Percentiles rank a stretch among this genome's conserved stretches.
Evolutionary conservation across 768 basidiomycete genomes (phyloP).

Genomic region (Ramaria sp.): DNA sequence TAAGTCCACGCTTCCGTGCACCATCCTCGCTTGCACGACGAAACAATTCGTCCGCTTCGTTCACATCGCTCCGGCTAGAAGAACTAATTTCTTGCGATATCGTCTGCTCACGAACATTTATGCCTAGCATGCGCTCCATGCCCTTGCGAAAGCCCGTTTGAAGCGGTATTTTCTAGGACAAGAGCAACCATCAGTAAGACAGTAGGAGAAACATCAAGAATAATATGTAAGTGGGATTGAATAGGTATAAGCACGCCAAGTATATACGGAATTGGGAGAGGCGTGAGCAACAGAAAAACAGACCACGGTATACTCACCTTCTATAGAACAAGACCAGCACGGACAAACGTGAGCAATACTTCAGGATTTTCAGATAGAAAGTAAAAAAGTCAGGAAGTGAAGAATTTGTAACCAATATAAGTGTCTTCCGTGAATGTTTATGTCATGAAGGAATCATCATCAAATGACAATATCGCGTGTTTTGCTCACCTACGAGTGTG

Average conservation of each 20-base stretch:
- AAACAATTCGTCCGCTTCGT: constrained; percentile 42
- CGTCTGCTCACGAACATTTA: constrained; percentile 21
- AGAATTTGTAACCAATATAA: constrained; percentile 46
- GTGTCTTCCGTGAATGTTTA: constrained; percentile 36
- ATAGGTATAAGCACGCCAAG: too few relatives aligned
- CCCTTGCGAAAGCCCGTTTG: constrained; percentile 73
- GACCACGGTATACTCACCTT: background rate
- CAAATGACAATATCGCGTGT: background rate
- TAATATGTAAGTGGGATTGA: too few relatives aligned
- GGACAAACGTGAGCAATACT: background rate
- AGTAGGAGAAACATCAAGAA: constrained; percentile 3
- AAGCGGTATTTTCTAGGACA: constrained; percentile 34
- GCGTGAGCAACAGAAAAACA: background rate
- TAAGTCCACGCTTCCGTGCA: constrained; percentile 48
- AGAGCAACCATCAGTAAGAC: constrained; percentile 6
- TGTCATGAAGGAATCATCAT: constrained; percentile 11
- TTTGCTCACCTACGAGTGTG: constrained; percentile 4
- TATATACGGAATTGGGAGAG: too few relatives aligned
- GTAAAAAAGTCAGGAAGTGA: constrained; percentile 46
- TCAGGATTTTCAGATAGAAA: background rate
- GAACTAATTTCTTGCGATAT: background rate
- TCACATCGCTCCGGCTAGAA: constrained; percentile 31
- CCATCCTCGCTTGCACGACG: constrained; percentile 34
- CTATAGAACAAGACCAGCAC: background rate
- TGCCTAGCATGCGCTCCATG: constrained; percentile 73